Base-by-base conservation (phyloP, 192 early-diverging fungal species). In the Umbelopsis vinacea region DNA sequence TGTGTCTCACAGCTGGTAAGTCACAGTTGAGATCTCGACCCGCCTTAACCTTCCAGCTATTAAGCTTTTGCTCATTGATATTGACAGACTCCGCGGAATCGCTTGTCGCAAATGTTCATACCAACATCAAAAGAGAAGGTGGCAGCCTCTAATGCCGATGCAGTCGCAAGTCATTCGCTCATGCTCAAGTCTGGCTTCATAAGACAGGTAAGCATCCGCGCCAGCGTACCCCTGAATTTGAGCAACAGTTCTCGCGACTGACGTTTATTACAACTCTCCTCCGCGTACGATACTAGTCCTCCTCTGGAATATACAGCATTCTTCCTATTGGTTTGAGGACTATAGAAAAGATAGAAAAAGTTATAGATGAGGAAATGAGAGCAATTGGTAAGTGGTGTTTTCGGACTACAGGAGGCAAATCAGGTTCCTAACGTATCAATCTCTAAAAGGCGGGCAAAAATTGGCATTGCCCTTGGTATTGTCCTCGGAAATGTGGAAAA, bases 291-390 rank as follows among this genome's bases (percentile, higher is more conserved):
- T n/a, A 23, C 14, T 72, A 93, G 89, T 94, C 94, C 0, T 89
- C 91, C 0, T 84, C 94, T 14, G 96, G 96, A 2, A 88, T 96
- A 24, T 96, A 90, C 81, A 89, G 88, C 1, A 82, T 96, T 5
- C 78, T 97, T 50, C 96, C 96, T n/a, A 75, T 93, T 43, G 96
- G 89, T 1, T 83, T 95, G 48, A 84, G 93, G 7, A 86, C 89
- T 4, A 69, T 96, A 12, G 77, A 82, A 54, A 95, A 95, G 79
- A 81, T 97, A 9, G 91, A 92, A 76, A 55, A 53, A 4, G 90
- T 97, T 46, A 90, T 97, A 68, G 92, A 95, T 69, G 82, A 88
- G 19, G 94, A 96, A 75, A 89, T 97, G 89, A 78, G 83, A 37
- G 72, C 76, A 19, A 88, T 94, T 43, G 92, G 91, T 90, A 72